Evolutionary conservation across 192 early-diverging fungal species (phyloP).

Genomic region (Entophlyctis luteolus): DNA sequence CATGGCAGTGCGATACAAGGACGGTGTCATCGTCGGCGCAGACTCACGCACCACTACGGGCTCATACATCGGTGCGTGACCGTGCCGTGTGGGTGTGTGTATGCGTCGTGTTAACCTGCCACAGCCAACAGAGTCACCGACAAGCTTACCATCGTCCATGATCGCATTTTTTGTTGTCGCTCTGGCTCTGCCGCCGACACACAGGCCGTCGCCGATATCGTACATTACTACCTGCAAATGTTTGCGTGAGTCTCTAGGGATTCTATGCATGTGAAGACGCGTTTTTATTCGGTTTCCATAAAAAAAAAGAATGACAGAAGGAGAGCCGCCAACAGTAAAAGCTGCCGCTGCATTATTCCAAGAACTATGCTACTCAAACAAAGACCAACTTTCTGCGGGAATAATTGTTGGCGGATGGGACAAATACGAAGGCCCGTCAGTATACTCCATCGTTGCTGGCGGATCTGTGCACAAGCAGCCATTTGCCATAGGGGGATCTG

Average conservation of each 20-base stretch:
- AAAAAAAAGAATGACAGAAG: conserved; percentile 70
- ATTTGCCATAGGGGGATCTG: conserved; percentile 93
- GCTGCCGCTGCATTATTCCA: conserved; percentile 89
- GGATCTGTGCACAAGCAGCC: conserved; percentile 86
- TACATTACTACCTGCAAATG: conserved; percentile 91
- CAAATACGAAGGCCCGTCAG: conserved; percentile 77
- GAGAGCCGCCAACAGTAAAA: conserved; percentile 76
- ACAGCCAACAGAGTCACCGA: conserved; percentile 91
- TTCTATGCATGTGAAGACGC: not conserved
- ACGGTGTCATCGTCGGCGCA: conserved; percentile 93
- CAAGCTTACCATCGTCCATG: conserved; percentile 93
- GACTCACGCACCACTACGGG: conserved; percentile 96
- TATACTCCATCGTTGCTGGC: conserved; percentile 88
- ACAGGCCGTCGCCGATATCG: conserved; percentile 96
- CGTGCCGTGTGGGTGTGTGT: not conserved
- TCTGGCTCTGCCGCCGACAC: conserved; percentile 98
- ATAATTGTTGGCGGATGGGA: conserved; percentile 99
- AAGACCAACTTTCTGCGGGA: conserved; percentile 78
- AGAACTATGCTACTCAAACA: conserved; percentile 91
- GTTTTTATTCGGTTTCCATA: not conserved
- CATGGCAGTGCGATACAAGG: conserved; percentile 87
- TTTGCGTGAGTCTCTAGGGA: conserved; percentile 62
- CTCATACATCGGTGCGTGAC: conserved; percentile 72
- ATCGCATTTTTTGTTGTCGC: conserved; percentile 95
- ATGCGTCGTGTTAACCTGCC: not conserved